Conservation (phyloP, 768 basidiomycete species). For the Amanita molliuscula region DNA sequence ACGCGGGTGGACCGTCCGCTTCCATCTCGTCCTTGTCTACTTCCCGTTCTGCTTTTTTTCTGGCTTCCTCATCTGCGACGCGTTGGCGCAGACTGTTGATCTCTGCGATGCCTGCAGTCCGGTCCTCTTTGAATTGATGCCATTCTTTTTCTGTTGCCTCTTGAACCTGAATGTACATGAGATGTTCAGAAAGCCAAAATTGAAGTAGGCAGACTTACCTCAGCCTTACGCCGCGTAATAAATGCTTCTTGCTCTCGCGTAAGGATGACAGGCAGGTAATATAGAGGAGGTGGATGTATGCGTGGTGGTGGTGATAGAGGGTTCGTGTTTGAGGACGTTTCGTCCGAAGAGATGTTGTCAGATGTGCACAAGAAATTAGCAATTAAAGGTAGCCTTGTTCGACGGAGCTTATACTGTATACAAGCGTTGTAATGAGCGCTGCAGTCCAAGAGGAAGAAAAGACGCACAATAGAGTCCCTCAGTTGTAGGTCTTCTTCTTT, state of each 20-base stretch:
- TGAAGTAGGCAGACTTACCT: constrained; percentile 30
- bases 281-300: constrained; percentile 66
- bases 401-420: constrained; percentile 60
- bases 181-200: not conserved
- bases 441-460: not conserved
- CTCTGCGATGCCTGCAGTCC: constrained; percentile 46
- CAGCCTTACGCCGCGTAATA: constrained; percentile 46
- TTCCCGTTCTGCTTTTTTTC: constrained; percentile 27
- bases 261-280: constrained; percentile 65
- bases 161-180: constrained; percentile 32
- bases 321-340: constrained; percentile 22
- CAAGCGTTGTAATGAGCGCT: constrained; percentile 2
- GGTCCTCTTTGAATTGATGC: constrained; percentile 51
- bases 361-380: constrained; percentile 71
- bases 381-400: constrained; percentile 58
- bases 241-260: constrained; percentile 64
- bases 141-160: constrained; percentile 64
- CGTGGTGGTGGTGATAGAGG: constrained; percentile 41
- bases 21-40: constrained; percentile 31
- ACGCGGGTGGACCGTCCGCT: constrained; percentile 15
- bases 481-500: constrained; percentile 78
- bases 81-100: constrained; percentile 50
- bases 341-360: constrained; percentile 46
- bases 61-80: constrained; percentile 56
- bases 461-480: constrained; percentile 69